Evolutionary conservation across 345 rosid genomes (phyloP), one percentile per base, ranked within the genome.

Genomic region (Corymbia maculata): DNA sequence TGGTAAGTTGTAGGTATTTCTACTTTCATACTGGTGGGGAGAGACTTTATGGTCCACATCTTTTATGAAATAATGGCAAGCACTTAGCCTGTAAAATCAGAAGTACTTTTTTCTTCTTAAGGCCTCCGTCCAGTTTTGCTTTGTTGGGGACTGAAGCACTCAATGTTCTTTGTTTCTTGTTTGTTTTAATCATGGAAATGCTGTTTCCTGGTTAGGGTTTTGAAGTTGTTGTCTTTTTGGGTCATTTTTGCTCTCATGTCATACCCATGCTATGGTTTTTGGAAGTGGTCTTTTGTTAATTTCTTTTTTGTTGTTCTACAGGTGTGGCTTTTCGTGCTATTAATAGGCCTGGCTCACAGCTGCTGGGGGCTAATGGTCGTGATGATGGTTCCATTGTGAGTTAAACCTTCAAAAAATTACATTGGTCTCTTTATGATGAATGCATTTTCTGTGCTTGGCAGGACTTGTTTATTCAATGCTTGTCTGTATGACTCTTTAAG

Each of bases 361-460:
- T 95, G 85, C 92, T 98, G 14, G 99, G 99, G 85, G 95, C 94
- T 51, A 97, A 94, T 93, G 99, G 99, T 87, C 99, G 99, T 86
- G 99, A 98, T 91, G 99, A 98, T 94, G 99, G 98, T 89, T 96
- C 98, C 88, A 94, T 97, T 89, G 99, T 97, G 92, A 93, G 99
- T 88, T 85, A 55, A 28, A 68, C 8, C 16, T 7, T 16, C 26
- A 42, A 75, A 75, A 17, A 42, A 19, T 85, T 59, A 66, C 10
- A 24, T 28, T 59, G 16, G 61, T 88, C 57, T 88, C 24, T 32
- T 61, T 57, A 51, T 45, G 70, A 85, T 49, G 47, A 85, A 85
- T 47, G 53, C 79, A 10, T 79, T 87, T 57, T 88, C 22, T 87
- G 66, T 88, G 85, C 79, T 85, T 49, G 52, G 52, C 32, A 85